Conservation (phyloP, 2,329 filamentous ascomycete genomes). For the Reticulascus tulasneorum region DNA sequence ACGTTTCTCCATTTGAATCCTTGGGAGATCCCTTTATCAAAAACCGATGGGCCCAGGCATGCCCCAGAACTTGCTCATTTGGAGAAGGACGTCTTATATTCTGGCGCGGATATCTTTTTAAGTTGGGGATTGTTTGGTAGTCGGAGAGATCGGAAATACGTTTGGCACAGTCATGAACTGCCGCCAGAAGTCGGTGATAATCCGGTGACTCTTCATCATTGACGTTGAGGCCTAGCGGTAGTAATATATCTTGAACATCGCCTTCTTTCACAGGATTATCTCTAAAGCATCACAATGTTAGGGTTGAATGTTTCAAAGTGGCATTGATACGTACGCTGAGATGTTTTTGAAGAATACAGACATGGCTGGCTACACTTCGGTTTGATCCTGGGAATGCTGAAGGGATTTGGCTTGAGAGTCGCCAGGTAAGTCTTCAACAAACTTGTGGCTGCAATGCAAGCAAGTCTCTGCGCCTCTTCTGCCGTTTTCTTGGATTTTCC, state of each 20-base stretch:
- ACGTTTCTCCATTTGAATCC: background rate
- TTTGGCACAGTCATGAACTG: constrained; percentile 47
- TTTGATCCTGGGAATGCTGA: too few species aligned
- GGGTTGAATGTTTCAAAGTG: background rate
- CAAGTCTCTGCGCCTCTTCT: too few species aligned
- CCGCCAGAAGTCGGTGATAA: constrained; percentile 44
- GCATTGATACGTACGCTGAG: constrained; percentile 21
- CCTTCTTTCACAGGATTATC: constrained; percentile 36
- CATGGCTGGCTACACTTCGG: constrained; percentile 23
- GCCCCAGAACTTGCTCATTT: constrained; percentile 40
- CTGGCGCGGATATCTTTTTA: constrained; percentile 39
- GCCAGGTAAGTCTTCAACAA: too few species aligned
- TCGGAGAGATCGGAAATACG: constrained; percentile 39
- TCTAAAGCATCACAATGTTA: constrained; percentile 16
- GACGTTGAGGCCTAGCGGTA: constrained; percentile 31
- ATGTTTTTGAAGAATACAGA: constrained; percentile 36
- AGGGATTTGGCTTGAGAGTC: too few species aligned
- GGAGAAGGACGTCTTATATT: constrained; percentile 34
- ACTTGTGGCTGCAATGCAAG: too few species aligned
- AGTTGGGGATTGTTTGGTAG: constrained; percentile 38
- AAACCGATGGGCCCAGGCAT: constrained; percentile 49
- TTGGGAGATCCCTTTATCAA: constrained; percentile 27
- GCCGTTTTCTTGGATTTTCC: too few species aligned
- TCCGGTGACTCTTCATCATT: constrained; percentile 33
- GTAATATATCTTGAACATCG: constrained; percentile 31